Evolutionary conservation across 1,284 basidiomycete species (phyloP).

Genomic region (Schizophyllum amplum): DNA sequence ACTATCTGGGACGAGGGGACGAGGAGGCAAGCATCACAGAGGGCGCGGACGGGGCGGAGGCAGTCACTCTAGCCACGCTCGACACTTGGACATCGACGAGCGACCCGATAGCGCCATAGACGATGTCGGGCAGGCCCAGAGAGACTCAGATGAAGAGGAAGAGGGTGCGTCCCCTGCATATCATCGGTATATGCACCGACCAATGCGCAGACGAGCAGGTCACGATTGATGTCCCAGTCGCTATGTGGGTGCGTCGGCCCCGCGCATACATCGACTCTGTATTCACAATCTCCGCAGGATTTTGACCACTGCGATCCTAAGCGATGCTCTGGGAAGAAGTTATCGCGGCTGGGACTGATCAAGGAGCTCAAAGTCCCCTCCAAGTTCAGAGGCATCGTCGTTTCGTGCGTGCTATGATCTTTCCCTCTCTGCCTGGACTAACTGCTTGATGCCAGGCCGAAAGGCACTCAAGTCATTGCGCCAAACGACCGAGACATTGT

Average conservation of each 20-base stretch:
- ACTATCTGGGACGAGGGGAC: slow-evolving; percentile 21
- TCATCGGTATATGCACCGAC: slow-evolving; percentile 25
- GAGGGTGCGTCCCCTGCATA: slow-evolving; percentile 20
- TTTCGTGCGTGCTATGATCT: slow-evolving; percentile 70
- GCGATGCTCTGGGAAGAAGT: slow-evolving; percentile 92
- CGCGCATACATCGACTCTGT: neutral
- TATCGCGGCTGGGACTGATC: slow-evolving; percentile 81
- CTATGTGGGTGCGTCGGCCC: slow-evolving; percentile 73
- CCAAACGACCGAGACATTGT: slow-evolving; percentile 85
- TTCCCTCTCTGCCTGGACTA: neutral
- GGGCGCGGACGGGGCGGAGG: slow-evolving; percentile 22
- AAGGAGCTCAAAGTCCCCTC: slow-evolving; percentile 80
- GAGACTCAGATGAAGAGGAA: slow-evolving; percentile 17
- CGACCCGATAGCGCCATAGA: slow-evolving; percentile 47
- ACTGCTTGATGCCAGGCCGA: slow-evolving; percentile 53
- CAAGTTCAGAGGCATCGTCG: slow-evolving; percentile 85
- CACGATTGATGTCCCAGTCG: slow-evolving; percentile 61
- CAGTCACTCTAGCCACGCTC: slow-evolving; percentile 14
- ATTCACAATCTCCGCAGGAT: slow-evolving; percentile 49
- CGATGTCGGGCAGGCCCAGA: slow-evolving; percentile 22
- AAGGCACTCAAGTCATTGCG: slow-evolving; percentile 75
- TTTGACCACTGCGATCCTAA: slow-evolving; percentile 97
- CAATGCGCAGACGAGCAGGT: slow-evolving; percentile 16
- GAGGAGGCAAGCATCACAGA: slow-evolving; percentile 16
- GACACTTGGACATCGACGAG: slow-evolving; percentile 21